Evolutionary conservation across 139 green algal species (phyloP).

Genomic region (Ettlia oleoabundans): DNA sequence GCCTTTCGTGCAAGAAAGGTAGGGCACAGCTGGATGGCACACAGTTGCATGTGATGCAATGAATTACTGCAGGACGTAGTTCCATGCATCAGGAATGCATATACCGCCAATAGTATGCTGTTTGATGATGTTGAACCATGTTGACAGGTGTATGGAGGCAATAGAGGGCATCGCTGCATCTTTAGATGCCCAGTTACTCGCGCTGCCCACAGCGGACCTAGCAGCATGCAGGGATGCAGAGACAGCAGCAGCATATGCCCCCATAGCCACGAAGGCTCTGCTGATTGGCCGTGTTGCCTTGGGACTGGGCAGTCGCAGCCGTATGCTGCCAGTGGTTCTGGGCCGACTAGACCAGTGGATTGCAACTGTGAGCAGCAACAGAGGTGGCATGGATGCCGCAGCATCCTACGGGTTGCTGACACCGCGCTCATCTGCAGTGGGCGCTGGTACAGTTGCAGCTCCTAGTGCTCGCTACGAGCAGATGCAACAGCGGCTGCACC

Average conservation of each 20-base stretch:
- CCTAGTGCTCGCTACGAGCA: constrained; percentile 36
- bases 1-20: constrained; percentile 68
- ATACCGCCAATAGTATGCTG: neutral
- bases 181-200: constrained; percentile 41
- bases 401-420: neutral
- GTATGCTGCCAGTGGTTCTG: constrained; percentile 48
- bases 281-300: constrained; percentile 55
- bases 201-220: constrained; percentile 17
- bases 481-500: constrained; percentile 25
- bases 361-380: neutral
- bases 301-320: constrained; percentile 29
- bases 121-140: neutral
- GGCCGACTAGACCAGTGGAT: constrained; percentile 47
- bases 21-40: neutral
- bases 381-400: neutral
- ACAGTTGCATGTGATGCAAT: too few relatives aligned
- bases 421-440: constrained; percentile 4
- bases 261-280: constrained; percentile 64
- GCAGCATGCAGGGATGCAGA: neutral
- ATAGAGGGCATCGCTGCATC: constrained; percentile 20
- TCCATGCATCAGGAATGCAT: too few relatives aligned
- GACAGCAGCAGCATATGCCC: constrained; percentile 4
- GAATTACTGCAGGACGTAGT: too few relatives aligned
- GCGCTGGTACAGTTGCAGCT: constrained; percentile 1
- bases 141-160: constrained; percentile 45